Evolutionary conservation across 2,329 filamentous ascomycete species (phyloP).

Genomic region (Cladosporium phlei): DNA sequence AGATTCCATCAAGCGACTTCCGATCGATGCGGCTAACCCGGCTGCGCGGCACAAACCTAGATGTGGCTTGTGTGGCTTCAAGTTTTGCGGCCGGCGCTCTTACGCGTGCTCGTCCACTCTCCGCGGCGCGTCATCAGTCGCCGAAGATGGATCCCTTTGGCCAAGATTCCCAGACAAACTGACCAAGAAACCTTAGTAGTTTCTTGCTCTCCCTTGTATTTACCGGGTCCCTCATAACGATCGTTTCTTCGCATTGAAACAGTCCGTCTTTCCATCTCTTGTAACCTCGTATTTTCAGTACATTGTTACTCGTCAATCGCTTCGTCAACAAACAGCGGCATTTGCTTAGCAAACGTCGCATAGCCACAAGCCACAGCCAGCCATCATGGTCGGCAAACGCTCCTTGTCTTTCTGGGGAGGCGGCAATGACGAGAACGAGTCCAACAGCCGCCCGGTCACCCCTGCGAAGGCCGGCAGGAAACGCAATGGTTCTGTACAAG

Average conservation of each 20-base stretch:
- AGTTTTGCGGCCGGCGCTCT: too few species aligned
- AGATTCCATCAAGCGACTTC: too few species aligned
- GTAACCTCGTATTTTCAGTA: too few species aligned
- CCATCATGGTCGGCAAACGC: slow-evolving; percentile 32
- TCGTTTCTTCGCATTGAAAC: too few species aligned
- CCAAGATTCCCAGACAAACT: slow-evolving; percentile 4
- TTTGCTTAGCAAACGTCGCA: neutral
- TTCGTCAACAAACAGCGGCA: too few species aligned
- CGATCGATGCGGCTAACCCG: neutral
- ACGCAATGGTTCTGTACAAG: neutral
- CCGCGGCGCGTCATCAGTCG: slow-evolving; percentile 10
- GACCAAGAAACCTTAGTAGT: slow-evolving; percentile 7
- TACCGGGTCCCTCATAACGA: too few species aligned
- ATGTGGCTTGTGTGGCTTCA: too few species aligned
- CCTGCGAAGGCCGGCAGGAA: neutral
- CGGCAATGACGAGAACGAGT: slow-evolving; percentile 1
- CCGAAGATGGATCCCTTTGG: neutral
- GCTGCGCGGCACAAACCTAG: neutral
- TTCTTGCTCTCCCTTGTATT: neutral
- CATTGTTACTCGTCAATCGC: too few species aligned
- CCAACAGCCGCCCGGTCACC: neutral
- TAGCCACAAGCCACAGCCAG: neutral
- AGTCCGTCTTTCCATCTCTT: too few species aligned
- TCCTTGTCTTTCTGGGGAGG: slow-evolving; percentile 15
- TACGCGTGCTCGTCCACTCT: too few species aligned